Evolutionary conservation across 1,139 yeast species (phyloP), one percentile per base, ranked within the genome.

Genomic region (Protomyces pachydermus): DNA sequence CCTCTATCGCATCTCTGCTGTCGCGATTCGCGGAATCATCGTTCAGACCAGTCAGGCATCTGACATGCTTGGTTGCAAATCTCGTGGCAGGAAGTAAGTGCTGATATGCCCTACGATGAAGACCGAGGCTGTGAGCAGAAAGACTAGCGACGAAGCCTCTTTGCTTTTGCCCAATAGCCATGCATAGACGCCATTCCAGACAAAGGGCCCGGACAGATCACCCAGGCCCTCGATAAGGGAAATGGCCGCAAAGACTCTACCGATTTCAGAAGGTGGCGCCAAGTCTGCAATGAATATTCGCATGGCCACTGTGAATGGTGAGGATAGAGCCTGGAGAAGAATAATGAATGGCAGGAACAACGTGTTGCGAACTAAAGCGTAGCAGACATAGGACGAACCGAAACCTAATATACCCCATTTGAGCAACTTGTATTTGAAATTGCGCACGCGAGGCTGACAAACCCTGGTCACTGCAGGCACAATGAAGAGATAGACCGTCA

Each of bases 281-380:
- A 50, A 16, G 4, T 50, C 37, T 5, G 53, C 34, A 50, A 50
- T 50, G 37, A 18, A 50, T 3, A 20, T 9, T 9, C 53, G 53
- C 34, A 25, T 25, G 16, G 32, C 34, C 14, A 50, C 32, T 3
- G 53, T 25, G 18, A 50, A 32, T 5, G 53, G 53, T 5, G 53
- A 25, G n/a, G 37, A 50, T 1, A 50, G n/a, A 4, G 53, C 53
- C 32, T 50, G 53, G 3, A 50, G 16, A 14, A 18, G 10, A n/a
- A 50, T 16, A 50, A 50, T 25, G 16, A 50, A n/a, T 3, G 53
- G 53, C 34, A 50, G 14, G 18, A 42, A 16, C 3, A 6, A 16
- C 20, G 32, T n/a, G 18, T 51, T 20, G 38, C 38, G 54, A 5
- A 51, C 10, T 9, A 34, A 5, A 5, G 54, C 88, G 10, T 42